These are phyloP conservation scores for Metarhizium robertsii DNA, from an alignment of 2,329 filamentous ascomycete species.

Conservation along the genomic window DNA sequence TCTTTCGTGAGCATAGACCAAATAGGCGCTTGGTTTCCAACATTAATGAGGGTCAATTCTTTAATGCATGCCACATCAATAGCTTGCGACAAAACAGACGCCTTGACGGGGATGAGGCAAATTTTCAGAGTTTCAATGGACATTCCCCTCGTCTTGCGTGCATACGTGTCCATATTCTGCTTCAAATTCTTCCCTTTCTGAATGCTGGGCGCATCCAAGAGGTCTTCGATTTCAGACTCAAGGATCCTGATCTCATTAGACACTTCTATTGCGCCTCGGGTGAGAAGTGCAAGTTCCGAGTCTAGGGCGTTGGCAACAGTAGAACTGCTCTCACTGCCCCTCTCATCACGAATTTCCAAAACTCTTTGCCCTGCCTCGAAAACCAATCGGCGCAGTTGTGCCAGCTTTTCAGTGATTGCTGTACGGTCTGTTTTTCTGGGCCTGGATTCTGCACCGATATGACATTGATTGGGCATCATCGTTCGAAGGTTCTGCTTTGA, in stretches of 20 bases:
- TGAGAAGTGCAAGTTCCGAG: conserved; percentile 21
- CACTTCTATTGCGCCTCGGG: conserved; percentile 6
- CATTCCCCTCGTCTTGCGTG: conserved; percentile 48
- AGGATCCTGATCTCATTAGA: conserved; percentile 8
- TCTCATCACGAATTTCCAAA: conserved; percentile 4
- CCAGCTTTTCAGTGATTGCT: conserved; percentile 1
- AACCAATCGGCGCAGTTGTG: conserved; percentile 4
- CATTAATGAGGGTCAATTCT: conserved; percentile 51
- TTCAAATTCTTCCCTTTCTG: conserved; percentile 10
- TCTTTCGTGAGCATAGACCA: conserved; percentile 49
- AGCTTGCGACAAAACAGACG: conserved; percentile 44
- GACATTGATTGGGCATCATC: background rate
- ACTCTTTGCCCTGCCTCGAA: conserved; percentile 2
- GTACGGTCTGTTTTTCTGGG: conserved; percentile 1
- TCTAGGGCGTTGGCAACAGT: conserved; percentile 10
- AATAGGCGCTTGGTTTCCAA: conserved; percentile 50
- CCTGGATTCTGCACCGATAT: background rate
- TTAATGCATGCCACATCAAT: conserved; percentile 49
- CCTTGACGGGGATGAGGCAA: conserved; percentile 50
- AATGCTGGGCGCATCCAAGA: background rate
- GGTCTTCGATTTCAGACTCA: conserved; percentile 7
- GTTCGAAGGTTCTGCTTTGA: background rate
- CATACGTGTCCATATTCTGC: conserved; percentile 38
- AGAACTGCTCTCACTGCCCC: background rate
- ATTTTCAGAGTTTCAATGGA: conserved; percentile 44